These are phyloP conservation scores for Vanrija humicola DNA, from an alignment of 1,284 basidiomycete species.

Conservation along the genomic window DNA sequence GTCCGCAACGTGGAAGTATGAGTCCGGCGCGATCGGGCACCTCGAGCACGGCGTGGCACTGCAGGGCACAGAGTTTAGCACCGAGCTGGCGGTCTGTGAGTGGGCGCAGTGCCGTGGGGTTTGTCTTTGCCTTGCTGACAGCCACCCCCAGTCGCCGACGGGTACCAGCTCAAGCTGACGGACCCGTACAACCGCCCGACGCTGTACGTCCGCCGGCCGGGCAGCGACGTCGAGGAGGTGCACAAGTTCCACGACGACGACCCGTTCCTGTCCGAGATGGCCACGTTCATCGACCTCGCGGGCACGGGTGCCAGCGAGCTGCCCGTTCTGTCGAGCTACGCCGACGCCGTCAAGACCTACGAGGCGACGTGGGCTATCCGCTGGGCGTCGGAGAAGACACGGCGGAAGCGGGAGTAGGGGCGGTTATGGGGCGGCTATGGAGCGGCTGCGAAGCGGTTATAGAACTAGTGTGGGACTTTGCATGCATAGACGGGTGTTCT, in stretches of 20 bases:
- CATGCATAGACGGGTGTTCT: too few species aligned
- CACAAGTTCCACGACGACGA: slow-evolving; percentile 71
- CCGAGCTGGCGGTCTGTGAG: slow-evolving; percentile 70
- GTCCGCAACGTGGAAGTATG: slow-evolving; percentile 61
- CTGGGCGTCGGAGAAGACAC: slow-evolving; percentile 16
- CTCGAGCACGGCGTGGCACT: slow-evolving; percentile 77
- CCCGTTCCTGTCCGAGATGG: slow-evolving; percentile 80
- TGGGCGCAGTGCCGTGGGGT: background rate
- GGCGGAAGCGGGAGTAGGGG: background rate
- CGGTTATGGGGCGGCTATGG: too few species aligned
- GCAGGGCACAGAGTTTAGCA: slow-evolving; percentile 79
- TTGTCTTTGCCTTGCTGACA: too few species aligned
- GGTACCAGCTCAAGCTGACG: slow-evolving; percentile 69
- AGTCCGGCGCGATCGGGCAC: slow-evolving; percentile 77
- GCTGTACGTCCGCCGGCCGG: slow-evolving; percentile 73
- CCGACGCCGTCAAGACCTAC: slow-evolving; percentile 76
- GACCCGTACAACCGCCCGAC: slow-evolving; percentile 67
- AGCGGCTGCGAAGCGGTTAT: too few species aligned
- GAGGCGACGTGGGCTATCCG: slow-evolving; percentile 48
- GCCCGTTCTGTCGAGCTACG: slow-evolving; percentile 31
- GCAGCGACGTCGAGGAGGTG: slow-evolving; percentile 69
- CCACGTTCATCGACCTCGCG: slow-evolving; percentile 67
- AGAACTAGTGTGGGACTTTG: too few species aligned
- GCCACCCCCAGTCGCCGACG: slow-evolving; percentile 59
- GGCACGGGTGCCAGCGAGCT: slow-evolving; percentile 12